phyloP scores from a whole-genome alignment of 1,284 basidiomycete species.

The Wallemia hederae region DNA sequence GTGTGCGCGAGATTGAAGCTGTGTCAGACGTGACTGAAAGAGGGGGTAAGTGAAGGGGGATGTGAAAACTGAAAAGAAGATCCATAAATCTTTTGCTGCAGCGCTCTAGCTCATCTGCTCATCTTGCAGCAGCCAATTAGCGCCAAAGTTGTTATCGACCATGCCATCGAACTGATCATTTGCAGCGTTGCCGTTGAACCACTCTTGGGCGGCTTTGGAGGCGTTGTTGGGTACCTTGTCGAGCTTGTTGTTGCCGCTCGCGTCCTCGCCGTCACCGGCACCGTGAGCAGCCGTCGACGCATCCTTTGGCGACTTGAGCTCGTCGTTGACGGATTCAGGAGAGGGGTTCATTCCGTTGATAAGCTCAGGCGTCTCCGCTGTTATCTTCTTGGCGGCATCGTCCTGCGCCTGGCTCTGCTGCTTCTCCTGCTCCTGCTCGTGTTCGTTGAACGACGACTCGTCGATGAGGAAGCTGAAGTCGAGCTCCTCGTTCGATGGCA shows the following conservation, averaged over 20 bases:
- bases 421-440: background rate
- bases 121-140: background rate
- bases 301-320: background rate
- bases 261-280: background rate
- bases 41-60: no score
- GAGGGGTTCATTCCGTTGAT: background rate
- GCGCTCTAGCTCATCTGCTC: background rate
- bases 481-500: background rate
- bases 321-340: background rate
- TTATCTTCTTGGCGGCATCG: background rate
- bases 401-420: no score
- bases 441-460: background rate
- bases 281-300: background rate
- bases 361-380: background rate
- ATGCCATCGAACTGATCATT: background rate
- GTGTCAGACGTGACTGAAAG: no score
- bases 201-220: background rate
- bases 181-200: background rate
- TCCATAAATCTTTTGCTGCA: background rate
- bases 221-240: background rate
- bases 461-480: background rate
- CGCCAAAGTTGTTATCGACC: background rate
- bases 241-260: background rate
- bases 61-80: background rate
- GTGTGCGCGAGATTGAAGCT: background rate